Evolutionary conservation across 441 rosid species (phyloP).

Genomic region (Cnidoscolus chayamansa): DNA sequence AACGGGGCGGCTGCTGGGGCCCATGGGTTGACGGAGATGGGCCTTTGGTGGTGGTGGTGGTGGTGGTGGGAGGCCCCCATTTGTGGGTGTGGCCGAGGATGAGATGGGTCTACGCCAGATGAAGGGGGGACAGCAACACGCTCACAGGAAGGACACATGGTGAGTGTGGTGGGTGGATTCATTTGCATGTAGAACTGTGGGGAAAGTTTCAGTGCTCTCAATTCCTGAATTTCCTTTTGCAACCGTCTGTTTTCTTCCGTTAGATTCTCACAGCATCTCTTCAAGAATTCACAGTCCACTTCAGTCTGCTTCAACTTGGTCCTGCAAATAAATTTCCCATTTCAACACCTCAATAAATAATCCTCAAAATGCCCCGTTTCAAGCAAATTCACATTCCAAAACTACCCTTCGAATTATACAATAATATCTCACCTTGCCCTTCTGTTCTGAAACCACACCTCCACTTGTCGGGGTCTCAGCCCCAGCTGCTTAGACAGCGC

Average conservation of each 20-base stretch:
- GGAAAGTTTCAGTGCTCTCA: slow-evolving; percentile 86
- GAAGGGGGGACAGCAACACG: slow-evolving; percentile 67
- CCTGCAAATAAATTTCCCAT: slow-evolving; percentile 28
- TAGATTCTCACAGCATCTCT: slow-evolving; percentile 84
- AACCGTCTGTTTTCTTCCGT: slow-evolving; percentile 86
- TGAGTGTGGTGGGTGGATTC: slow-evolving; percentile 93
- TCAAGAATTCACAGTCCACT: slow-evolving; percentile 88
- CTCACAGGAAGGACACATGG: slow-evolving; percentile 98
- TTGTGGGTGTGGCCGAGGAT: slow-evolving; percentile 20
- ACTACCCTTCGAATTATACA: neutral
- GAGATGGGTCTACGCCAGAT: slow-evolving; percentile 25
- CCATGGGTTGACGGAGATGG: slow-evolving; percentile 61
- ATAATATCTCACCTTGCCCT: slow-evolving; percentile 72
- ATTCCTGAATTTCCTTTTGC: slow-evolving; percentile 85
- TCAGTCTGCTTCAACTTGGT: slow-evolving; percentile 98
- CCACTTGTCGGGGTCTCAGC: slow-evolving; percentile 82
- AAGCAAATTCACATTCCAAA: neutral
- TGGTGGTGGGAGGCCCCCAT: slow-evolving; percentile 24
- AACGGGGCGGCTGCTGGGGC: slow-evolving; percentile 31
- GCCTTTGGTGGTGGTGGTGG: slow-evolving; percentile 15
- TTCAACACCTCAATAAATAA: no score
- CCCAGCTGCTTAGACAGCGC: slow-evolving; percentile 89
- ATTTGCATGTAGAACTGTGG: slow-evolving; percentile 95
- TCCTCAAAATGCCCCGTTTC: neutral
- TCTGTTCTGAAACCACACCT: slow-evolving; percentile 99